phyloP scores from a whole-genome alignment of 768 basidiomycete genomes.

The Lactifluus echinatus region DNA sequence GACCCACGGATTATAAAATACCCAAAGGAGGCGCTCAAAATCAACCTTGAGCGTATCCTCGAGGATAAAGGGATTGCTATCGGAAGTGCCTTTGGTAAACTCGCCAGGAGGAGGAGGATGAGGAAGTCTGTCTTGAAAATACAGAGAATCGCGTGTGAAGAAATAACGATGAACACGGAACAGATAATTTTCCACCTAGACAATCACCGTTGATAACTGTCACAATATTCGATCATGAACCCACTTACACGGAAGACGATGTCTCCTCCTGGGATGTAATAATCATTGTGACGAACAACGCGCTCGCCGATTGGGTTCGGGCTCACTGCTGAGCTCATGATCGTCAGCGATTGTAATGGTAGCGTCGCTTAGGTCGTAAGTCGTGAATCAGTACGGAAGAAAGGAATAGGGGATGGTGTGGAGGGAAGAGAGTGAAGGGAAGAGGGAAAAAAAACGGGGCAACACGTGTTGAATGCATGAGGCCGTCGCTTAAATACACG shows the following conservation, averaged over 20 bases:
- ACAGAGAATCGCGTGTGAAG: constrained; percentile 27
- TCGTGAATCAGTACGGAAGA: neutral
- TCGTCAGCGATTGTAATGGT: constrained; percentile 4
- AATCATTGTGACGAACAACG: constrained; percentile 28
- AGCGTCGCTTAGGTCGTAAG: constrained; percentile 14
- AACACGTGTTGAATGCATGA: constrained; percentile 22
- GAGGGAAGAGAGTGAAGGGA: constrained; percentile 9
- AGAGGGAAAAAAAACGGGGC: constrained; percentile 13
- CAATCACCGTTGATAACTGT: neutral
- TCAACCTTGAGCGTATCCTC: constrained; percentile 24
- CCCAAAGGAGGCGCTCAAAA: constrained; percentile 28
- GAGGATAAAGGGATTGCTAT: constrained; percentile 26
- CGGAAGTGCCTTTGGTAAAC: constrained; percentile 25
- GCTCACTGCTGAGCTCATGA: constrained; percentile 17
- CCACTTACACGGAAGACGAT: constrained; percentile 30
- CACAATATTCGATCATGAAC: neutral
- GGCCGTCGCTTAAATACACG: constrained; percentile 20
- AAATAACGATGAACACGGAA: constrained; percentile 23
- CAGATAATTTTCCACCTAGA: constrained; percentile 14
- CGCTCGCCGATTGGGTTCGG: constrained; percentile 19
- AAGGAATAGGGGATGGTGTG: neutral
- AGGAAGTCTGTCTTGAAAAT: constrained; percentile 26
- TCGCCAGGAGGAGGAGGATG: constrained; percentile 23
- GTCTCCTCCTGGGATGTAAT: constrained; percentile 49
- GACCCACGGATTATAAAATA: constrained; percentile 30